Base-by-base conservation (phyloP, 2,329 filamentous ascomycete genomes). In the Colletotrichum cordylinicola region DNA sequence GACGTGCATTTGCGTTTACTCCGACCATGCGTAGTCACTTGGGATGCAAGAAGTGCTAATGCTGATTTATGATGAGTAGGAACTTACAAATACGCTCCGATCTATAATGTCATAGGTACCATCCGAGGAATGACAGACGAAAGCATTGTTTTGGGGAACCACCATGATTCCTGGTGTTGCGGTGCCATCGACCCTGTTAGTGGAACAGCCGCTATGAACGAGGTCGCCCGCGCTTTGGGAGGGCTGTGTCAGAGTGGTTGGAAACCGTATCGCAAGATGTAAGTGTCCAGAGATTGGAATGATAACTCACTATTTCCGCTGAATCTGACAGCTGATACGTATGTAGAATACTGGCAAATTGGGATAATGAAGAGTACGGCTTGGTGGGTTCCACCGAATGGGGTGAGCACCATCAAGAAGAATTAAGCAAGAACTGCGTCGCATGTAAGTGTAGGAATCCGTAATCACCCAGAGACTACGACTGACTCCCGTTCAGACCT, bases 331-430 rank as follows among this genome's bases (percentile, higher is more conserved):
- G 43, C 24, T 58, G 12, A 58, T 58, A 9, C 2, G 85, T 91
- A 43, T 83, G 87, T 65, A 92, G 95, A 75, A 91, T 94, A 33
- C 92, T 95, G 79, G 92, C 92, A 60, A 83, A 81, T 33, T 92
- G 90, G 90, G 90, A 92, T 79, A 90, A 89, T 7, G 90, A 92
- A 84, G 94, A 95, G 82, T 95, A 95, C 78, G 93, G 93, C 2
- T 85, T 95, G 4, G 83, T 95, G 33, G 94, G 94, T 6, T 93
- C 91, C 9, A 95, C 94, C 0, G 94, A 95, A 81, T 95, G 55
- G 93, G 92, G 93, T 0, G 94, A 95, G 80, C 93, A 95, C 70
- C 92, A 93, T 76, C 82, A 94, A 0, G 90, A 91, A 0, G 94
- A 93, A 92, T 87, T 95, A 4, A 88, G 87, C 7, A 86, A 88